Percentiles rank a stretch among this genome's conserved stretches.
Evolutionary conservation across 805 yeast genomes (phyloP).

Genomic region (Dipodascus albidus): DNA sequence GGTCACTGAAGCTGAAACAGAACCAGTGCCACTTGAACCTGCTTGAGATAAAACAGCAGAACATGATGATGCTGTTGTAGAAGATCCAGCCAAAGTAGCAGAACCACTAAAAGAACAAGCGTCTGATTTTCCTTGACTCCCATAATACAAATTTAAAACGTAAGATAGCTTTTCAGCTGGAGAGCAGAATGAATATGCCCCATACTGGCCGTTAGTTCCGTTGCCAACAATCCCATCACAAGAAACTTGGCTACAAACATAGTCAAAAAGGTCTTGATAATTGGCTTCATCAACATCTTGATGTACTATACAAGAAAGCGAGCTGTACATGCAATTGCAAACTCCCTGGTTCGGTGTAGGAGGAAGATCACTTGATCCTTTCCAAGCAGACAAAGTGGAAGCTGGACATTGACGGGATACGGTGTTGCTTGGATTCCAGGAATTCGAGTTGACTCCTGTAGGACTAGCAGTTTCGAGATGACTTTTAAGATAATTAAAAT

Average conservation of each 20-base stretch:
- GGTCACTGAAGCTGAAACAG: conserved; percentile 33
- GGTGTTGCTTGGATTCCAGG: conserved; percentile 28
- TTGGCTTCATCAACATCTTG: conserved; percentile 39
- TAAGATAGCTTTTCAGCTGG: conserved; percentile 58
- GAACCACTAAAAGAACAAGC: conserved; percentile 69
- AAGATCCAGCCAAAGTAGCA: conserved; percentile 38
- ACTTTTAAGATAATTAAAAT: conserved; percentile 45
- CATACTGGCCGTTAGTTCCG: conserved; percentile 57
- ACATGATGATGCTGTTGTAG: conserved; percentile 40
- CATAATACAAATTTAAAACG: conserved; percentile 53
- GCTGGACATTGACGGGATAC: conserved; percentile 36
- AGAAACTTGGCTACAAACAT: conserved; percentile 44
- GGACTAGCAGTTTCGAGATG: conserved; percentile 46
- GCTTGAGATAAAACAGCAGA: conserved; percentile 45
- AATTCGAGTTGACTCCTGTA: conserved; percentile 29
- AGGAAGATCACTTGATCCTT: conserved; percentile 55
- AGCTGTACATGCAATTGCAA: conserved; percentile 48
- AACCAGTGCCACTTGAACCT: conserved; percentile 59
- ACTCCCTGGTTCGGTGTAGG: conserved; percentile 61
- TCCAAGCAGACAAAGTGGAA: conserved; percentile 42
- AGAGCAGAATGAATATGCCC: conserved; percentile 63
- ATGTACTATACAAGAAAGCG: conserved; percentile 48
- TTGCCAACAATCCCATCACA: conserved; percentile 53
- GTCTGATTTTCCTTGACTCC: conserved; percentile 30
- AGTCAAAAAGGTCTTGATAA: conserved; percentile 48